These are phyloP conservation scores for Alternaria panax DNA, from an alignment of 2,329 filamentous ascomycete species.

Conservation along the genomic window DNA sequence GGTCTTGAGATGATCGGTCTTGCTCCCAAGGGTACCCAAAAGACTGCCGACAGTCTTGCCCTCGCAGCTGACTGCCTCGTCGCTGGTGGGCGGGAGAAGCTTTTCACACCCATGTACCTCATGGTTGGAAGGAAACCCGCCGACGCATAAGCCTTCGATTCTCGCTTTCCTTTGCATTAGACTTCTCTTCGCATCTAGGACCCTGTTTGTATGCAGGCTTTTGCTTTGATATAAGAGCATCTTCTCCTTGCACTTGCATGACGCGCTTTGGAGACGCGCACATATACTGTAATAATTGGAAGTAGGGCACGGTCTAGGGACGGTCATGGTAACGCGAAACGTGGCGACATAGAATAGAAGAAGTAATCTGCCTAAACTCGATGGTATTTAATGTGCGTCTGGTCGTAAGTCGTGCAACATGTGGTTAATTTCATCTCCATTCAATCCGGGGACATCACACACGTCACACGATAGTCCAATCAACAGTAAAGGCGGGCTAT, in stretches of 20 bases:
- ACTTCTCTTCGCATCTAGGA: slow-evolving; percentile 22
- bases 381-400: not conserved
- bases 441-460: too few species aligned
- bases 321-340: slow-evolving; percentile 33
- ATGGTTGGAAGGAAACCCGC: slow-evolving; percentile 92
- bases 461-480: too few species aligned
- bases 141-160: slow-evolving; percentile 32
- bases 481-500: not conserved
- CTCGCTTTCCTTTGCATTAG: slow-evolving; percentile 26
- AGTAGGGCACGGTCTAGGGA: slow-evolving; percentile 22
- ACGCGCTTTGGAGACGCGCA: slow-evolving; percentile 24
- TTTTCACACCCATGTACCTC: slow-evolving; percentile 99
- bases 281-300: slow-evolving; percentile 40
- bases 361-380: slow-evolving; percentile 3
- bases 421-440: not conserved
- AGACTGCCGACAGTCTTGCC: slow-evolving; percentile 91
- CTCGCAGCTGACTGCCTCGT: slow-evolving; percentile 84
- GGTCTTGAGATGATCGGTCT: slow-evolving; percentile 76
- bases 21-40: slow-evolving; percentile 84
- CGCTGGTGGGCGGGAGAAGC: slow-evolving; percentile 82
- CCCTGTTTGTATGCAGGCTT: slow-evolving; percentile 24
- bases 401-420: not conserved
- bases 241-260: slow-evolving; percentile 24
- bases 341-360: slow-evolving; percentile 14
- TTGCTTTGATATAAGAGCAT: slow-evolving; percentile 23